These are phyloP conservation scores for Vaccinium myrtillus DNA, from an alignment of 148 eudicot genomes.

Conservation along the genomic window DNA sequence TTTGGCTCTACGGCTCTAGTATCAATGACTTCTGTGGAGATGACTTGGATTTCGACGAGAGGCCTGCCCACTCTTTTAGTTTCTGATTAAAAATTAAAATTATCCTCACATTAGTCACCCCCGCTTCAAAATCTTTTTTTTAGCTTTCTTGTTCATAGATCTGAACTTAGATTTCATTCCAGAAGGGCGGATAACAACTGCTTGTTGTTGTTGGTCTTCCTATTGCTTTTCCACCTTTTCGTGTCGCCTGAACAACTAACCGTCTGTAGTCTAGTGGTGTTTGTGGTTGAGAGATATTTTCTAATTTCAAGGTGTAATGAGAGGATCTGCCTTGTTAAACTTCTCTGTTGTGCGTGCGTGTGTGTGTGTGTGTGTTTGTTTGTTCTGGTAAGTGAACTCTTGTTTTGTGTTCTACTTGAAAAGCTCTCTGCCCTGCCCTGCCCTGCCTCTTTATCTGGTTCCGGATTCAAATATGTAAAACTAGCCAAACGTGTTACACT, in stretches of 20 bases:
- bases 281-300: background rate
- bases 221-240: background rate
- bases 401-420: background rate
- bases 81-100: background rate
- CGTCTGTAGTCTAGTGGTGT: background rate
- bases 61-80: background rate
- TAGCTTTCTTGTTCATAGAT: background rate
- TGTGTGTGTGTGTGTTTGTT: no score
- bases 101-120: background rate
- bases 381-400: no score
- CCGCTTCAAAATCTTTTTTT: background rate
- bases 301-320: background rate
- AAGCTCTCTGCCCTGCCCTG: background rate
- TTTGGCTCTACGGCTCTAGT: no score
- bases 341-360: background rate
- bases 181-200: background rate
- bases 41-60: background rate
- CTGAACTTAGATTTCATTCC: background rate
- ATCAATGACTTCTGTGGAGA: background rate
- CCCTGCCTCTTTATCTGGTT: background rate
- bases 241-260: background rate
- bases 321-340: background rate
- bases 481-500: background rate
- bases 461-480: background rate
- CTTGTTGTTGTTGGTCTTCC: background rate